Base-by-base conservation (phyloP, 1,139 yeast genomes). In the Saccharomycopsis phalli region DNA sequence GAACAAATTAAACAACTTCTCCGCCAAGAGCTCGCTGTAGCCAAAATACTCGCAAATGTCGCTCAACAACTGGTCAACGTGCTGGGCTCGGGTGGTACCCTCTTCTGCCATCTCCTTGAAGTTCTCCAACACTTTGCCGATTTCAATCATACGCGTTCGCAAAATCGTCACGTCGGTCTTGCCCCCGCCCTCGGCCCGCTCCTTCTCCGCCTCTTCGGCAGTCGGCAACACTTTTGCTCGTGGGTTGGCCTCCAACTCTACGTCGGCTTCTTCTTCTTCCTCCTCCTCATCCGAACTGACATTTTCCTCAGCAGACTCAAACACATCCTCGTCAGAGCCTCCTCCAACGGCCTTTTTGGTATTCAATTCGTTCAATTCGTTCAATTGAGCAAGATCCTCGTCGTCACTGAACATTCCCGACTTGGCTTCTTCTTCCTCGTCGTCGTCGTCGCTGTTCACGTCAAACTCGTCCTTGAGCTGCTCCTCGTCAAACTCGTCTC, bases 41-140 rank as follows among this genome's bases (percentile, higher is more conserved):
- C 98, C 98, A 57, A 88, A 93, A 65, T 93, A 93, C 55, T 81
- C 83, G 59, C 93, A 79, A 40, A 93, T 84, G 62, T 93, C 99
- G 51, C 72, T 71, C 22, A 87, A 61, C 47, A 91, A 68, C 61
- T 94, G 79, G 40, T 75, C 76, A 37, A 74, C 68, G 57, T 91
- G 87, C 48, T 87, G 94, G 22, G 80, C 65, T 63, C 98, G 76
- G 31, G 93, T 79, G 57, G 74, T 76, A 10, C 94, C 95, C 56
- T 78, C 91, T 57, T 87, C 95, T 14, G 91, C 83, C 53, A 87
- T 61, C 69, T 80, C 40, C 56, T 80, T 80, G 64, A 88, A 87
- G 61, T 91, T 86, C 59, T 88, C 97, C 53, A 93, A 71, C n/a
- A 91, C 96, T 60, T 88, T 88, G 40, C 87, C 93, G 47, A 93